A percentile compares a stretch with the other conserved stretches of the same genome.
phyloP scores from a whole-genome alignment of 2,329 filamentous ascomycete species.

The Colletotrichum tanaceti region DNA sequence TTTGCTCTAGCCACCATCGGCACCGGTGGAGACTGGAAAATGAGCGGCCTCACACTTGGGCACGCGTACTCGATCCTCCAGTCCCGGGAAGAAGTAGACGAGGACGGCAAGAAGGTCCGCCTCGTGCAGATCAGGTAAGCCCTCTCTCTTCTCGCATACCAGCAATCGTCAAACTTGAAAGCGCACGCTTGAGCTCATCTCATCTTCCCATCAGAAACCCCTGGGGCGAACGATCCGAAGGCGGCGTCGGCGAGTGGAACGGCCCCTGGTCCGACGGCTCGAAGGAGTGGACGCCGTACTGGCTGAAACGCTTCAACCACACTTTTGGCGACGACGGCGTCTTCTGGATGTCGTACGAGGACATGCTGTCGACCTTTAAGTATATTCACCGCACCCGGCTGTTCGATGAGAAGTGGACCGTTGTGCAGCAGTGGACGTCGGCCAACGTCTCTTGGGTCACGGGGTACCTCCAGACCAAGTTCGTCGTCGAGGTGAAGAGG shows the following conservation, averaged over 20 bases:
- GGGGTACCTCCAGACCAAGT: conserved; percentile 58
- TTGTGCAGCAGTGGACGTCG: conserved; percentile 58
- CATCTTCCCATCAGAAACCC: conserved; percentile 71
- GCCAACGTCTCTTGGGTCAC: conserved; percentile 58
- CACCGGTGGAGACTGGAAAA: conserved; percentile 45
- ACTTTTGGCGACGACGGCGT: conserved; percentile 81
- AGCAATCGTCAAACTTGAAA: not conserved
- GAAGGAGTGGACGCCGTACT: conserved; percentile 85
- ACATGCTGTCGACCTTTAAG: conserved; percentile 69
- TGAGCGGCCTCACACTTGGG: conserved; percentile 56
- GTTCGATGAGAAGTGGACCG: conserved; percentile 62
- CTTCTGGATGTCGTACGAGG: conserved; percentile 70
- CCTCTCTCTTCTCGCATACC: not conserved
- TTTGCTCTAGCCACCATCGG: conserved; percentile 58
- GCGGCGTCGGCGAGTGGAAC: conserved; percentile 69
- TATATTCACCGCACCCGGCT: conserved; percentile 69
- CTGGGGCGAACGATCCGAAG: conserved; percentile 69
- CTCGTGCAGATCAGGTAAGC: conserved; percentile 59
- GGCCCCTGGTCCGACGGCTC: conserved; percentile 82
- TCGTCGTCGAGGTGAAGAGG: conserved; percentile 56
- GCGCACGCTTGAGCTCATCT: not conserved
- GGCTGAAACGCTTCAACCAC: conserved; percentile 78
- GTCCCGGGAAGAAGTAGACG: conserved; percentile 57
- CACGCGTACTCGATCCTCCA: conserved; percentile 66
- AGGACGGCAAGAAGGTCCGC: conserved; percentile 53